phyloP scores from a whole-genome alignment of 1,284 basidiomycete genomes.

The Ustilago sp. region DNA sequence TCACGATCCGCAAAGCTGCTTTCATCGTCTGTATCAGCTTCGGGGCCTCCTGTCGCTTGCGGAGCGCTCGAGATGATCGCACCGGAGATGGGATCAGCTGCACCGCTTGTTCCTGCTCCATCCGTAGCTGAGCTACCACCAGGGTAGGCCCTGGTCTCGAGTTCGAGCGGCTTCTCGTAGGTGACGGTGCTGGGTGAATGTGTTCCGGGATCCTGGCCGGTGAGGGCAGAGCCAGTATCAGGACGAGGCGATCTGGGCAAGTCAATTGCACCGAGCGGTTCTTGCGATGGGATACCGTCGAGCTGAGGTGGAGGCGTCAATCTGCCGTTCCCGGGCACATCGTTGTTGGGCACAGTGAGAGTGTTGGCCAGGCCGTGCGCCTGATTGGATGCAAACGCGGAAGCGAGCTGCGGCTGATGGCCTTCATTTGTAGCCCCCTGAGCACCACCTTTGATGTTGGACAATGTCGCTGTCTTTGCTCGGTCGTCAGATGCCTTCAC shows the following conservation, averaged over 20 bases:
- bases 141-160: neutral
- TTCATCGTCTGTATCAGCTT: slow-evolving; percentile 31
- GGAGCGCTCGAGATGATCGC: slow-evolving; percentile 15
- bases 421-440: slow-evolving; percentile 8
- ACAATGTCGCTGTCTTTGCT: slow-evolving; percentile 19
- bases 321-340: slow-evolving; percentile 15
- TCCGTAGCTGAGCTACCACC: neutral
- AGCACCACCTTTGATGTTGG: slow-evolving; percentile 17
- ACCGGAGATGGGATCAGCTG: slow-evolving; percentile 23
- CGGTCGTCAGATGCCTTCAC: slow-evolving; percentile 17
- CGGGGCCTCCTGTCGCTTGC: neutral
- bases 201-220: neutral
- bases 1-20: slow-evolving; percentile 48
- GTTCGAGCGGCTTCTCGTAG: slow-evolving; percentile 16
- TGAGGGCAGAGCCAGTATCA: slow-evolving; percentile 4
- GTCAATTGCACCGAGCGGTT: slow-evolving; percentile 52
- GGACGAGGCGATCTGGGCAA: slow-evolving; percentile 37
- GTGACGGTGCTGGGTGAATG: slow-evolving; percentile 19
- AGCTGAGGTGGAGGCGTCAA: slow-evolving; percentile 53
- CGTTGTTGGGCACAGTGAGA: slow-evolving; percentile 29
- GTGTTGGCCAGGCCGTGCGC: slow-evolving; percentile 53
- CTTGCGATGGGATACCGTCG: slow-evolving; percentile 44
- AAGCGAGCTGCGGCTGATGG: slow-evolving; percentile 26
- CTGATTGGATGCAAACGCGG: slow-evolving; percentile 26
- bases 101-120: neutral